These are phyloP conservation scores for Nicotiana tabacum DNA, from an alignment of 257 asterid genomes.

Conservation along the genomic window DNA sequence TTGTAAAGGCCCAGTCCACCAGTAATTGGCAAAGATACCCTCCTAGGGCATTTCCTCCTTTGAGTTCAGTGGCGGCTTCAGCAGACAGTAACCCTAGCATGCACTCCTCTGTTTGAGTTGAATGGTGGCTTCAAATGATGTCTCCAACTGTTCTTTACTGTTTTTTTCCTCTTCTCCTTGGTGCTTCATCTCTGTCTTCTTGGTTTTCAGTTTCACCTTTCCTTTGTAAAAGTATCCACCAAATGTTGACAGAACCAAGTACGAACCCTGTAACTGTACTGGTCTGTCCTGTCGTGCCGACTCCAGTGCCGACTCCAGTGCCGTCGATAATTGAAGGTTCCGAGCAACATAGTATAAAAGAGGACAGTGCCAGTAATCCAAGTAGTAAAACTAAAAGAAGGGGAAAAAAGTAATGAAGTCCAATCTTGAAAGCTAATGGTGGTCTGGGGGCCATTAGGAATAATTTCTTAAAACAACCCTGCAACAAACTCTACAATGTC, in stretches of 20 bases:
- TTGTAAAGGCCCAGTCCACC: not conserved
- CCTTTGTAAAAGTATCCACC: not conserved
- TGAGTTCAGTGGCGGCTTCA: not conserved
- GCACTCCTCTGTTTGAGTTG: not conserved
- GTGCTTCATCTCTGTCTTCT: not conserved
- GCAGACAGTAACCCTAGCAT: not conserved
- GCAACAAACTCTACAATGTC: not conserved
- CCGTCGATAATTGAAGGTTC: not conserved
- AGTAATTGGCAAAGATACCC: not conserved
- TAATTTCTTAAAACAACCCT: not conserved
- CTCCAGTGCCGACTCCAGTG: not conserved
- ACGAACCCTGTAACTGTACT: not conserved
- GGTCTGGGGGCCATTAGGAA: not conserved
- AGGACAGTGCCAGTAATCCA: not conserved
- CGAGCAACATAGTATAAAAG: not conserved
- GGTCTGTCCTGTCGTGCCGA: not conserved
- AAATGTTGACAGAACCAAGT: not conserved
- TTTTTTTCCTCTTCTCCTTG: not conserved
- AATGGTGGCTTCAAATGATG: not conserved
- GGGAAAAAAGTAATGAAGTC: not conserved
- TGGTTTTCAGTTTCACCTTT: not conserved
- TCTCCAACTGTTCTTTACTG: not conserved
- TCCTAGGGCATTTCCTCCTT: not conserved
- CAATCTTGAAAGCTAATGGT: not conserved
- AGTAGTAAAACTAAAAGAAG: not conserved